These are phyloP conservation scores for Emericellopsis cladophorae DNA, from an alignment of 2,329 filamentous ascomycete genomes.

Conservation along the genomic window DNA sequence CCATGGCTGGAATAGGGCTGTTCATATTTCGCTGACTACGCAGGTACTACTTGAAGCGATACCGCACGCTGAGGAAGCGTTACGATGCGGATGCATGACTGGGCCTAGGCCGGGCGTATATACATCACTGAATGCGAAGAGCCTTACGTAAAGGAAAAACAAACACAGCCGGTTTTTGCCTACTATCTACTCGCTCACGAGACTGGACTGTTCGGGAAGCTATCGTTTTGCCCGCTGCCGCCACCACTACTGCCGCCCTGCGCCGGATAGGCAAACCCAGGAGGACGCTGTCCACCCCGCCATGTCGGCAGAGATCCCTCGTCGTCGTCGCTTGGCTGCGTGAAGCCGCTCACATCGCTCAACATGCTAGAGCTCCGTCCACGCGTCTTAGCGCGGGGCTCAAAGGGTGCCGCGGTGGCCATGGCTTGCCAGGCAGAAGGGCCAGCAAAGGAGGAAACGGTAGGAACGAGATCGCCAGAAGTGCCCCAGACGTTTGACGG, in stretches of 20 bases:
- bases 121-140: background rate
- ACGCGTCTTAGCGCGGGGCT: conserved; percentile 26
- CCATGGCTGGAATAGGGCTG: background rate
- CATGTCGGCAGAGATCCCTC: too few species aligned
- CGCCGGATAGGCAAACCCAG: background rate
- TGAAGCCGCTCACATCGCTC: conserved; percentile 54
- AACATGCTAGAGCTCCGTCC: conserved; percentile 56
- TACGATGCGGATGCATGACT: conserved; percentile 43
- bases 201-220: background rate
- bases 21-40: background rate
- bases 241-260: background rate
- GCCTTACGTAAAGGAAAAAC: background rate
- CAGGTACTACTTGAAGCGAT: conserved; percentile 86
- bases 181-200: background rate
- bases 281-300: background rate
- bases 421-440: conserved; percentile 20
- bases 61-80: conserved; percentile 70
- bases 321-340: conserved; percentile 45
- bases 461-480: conserved; percentile 17
- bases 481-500: conserved; percentile 22
- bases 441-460: conserved; percentile 16
- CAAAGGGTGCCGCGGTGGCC: conserved; percentile 21
- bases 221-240: background rate
- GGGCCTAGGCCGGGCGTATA: too few species aligned
- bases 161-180: background rate